These are phyloP conservation scores for Sugiyamaella americana DNA, from an alignment of 805 yeast species.

Conservation along the genomic window DNA sequence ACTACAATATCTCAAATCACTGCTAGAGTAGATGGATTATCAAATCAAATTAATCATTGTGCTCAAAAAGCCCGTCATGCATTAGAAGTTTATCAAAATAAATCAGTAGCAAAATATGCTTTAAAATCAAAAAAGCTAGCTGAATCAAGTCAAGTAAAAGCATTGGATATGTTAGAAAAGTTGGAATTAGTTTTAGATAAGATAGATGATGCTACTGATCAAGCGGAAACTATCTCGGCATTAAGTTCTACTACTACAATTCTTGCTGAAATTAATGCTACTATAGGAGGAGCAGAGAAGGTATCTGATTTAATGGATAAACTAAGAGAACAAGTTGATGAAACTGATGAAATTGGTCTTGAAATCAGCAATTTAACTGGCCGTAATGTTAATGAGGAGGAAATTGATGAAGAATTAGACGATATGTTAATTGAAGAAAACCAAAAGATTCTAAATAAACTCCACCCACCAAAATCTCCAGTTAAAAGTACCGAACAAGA, in stretches of 20 bases:
- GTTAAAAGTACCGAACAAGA: too few relatives aligned
- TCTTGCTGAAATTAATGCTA: constrained; percentile 35
- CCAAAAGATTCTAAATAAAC: constrained; percentile 6
- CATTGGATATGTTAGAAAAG: constrained; percentile 34
- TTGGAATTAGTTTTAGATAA: constrained; percentile 36
- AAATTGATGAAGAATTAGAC: constrained; percentile 38
- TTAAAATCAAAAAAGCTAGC: constrained; percentile 34
- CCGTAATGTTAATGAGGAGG: constrained; percentile 30
- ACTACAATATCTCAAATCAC: constrained; percentile 17
- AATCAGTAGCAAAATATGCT: constrained; percentile 30
- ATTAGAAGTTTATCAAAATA: constrained; percentile 23
- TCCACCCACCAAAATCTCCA: constrained; percentile 1
- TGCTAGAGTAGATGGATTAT: constrained; percentile 21
- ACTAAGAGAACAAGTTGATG: constrained; percentile 34
- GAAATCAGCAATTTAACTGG: constrained; percentile 29
- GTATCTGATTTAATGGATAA: constrained; percentile 39
- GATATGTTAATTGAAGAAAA: constrained; percentile 28
- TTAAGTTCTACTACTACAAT: constrained; percentile 34
- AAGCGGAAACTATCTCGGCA: constrained; percentile 35
- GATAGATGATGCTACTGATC: constrained; percentile 41
- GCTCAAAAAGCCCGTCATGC: constrained; percentile 20
- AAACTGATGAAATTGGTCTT: constrained; percentile 36
- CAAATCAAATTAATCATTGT: constrained; percentile 13
- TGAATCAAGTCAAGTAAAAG: constrained; percentile 31
- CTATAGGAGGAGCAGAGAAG: constrained; percentile 40